Evolutionary conservation across 129 eudicot species (phyloP), one percentile per base, ranked within the genome.

Genomic region (Arctium lappa): DNA sequence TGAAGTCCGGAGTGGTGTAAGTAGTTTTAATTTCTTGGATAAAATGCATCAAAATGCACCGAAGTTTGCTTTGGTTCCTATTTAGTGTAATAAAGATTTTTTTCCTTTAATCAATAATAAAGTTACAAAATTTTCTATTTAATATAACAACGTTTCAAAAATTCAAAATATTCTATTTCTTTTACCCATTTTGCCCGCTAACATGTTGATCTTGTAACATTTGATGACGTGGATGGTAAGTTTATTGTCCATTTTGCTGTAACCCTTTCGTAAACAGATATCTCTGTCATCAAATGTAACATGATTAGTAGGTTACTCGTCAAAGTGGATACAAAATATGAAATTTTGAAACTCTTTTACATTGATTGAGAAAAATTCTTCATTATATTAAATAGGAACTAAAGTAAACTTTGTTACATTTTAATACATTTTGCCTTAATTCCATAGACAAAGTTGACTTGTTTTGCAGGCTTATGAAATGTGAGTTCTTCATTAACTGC

Each of bases 401-500:
- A 44, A 44, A 44, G 30, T 1, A 5, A 60, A 60, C 68, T 60
- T 60, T n/a, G 68, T 60, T 16, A 27, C 66, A 56, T 15, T 56
- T 60, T n/a, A n/a, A 60, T 6, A 16, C 18, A 60, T 60, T n/a
- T 60, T 60, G 1, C 29, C 68, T 29, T 60, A 60, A 60, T 60
- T 60, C 68, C 68, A n/a, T 60, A 0, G 9, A 60, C 68, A 60
- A 60, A 60, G 2, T 60, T 60, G 1, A 16, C 29, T 16, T 60
- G 5, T n/a, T 60, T 60, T 60, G 8, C 68, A n/a, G 2, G n/a
- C 68, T 60, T 16, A 60, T n/a, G 68, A 60, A n/a, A 69, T 48
- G 13, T 13, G 32, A 72, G 8, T 72, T 38, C 60, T 31, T 83
- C 60, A 68, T 50, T 72, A 74, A 78, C 63, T 70, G 69, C 90